Base-by-base conservation (phyloP, 169 alveolate genomes). In the Eimeria necatrix region DNA sequence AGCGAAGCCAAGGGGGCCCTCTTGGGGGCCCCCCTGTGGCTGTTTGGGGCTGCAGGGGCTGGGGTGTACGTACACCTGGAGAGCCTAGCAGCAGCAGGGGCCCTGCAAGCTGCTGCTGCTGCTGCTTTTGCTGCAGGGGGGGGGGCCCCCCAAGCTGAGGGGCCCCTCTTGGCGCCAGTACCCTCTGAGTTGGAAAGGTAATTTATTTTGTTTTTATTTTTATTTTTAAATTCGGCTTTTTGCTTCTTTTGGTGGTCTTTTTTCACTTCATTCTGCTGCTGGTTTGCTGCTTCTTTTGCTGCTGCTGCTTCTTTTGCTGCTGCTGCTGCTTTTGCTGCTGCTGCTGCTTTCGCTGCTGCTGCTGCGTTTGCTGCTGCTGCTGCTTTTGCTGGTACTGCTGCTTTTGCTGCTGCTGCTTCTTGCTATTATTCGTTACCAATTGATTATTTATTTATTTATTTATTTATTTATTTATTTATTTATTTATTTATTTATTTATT, bases 121-220 rank as follows among this genome's bases (percentile, higher is more conserved):
- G 12, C 46, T 18, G 78, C 78, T 32, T 68, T 68, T 22, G 78
- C 78, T 22, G 78, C 78, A 8, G 78, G 78, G 14, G 78, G 78
- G 14, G 78, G 78, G 26, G 12, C 4, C 78, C 78, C 78, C 22
- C 46, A 16, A 18, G 41, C 8, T 2, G 78, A 68, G 46, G 78
- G n/a, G 12, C 78, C 26, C 78, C 78, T 68, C 41, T 32, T 68
- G 8, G 41, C 78, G 26, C 26, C 46, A 9, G 26, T 14, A 20
- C 41, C 2, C 4, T 14, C 78, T 8, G 78, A 22, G 26, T 18
- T 16, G 46, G 78, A 22, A 16, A 32, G 78, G 78, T 68, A 14
- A 68, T n/a, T 22, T 56, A 8, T 56, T 14, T 56, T 9, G n/a
- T n/a, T n/a, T n/a, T n/a, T n/a, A n/a, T n/a, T n/a, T n/a, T n/a